Evolutionary conservation across 2,329 filamentous ascomycete genomes (phyloP).

Genomic region (Huntiella savannae): DNA sequence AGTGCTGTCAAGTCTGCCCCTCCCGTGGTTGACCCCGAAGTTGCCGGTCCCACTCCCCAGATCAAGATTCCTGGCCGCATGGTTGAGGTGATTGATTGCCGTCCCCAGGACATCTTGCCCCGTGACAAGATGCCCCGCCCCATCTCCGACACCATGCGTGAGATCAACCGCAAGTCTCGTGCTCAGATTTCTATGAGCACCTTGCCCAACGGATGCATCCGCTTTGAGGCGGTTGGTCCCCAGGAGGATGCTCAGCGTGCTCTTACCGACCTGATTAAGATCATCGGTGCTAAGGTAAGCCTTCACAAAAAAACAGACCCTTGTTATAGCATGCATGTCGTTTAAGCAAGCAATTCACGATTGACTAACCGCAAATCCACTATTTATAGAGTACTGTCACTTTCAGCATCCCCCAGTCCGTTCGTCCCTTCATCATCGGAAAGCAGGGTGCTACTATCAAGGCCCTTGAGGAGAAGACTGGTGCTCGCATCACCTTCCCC

Average conservation of each 20-base stretch:
- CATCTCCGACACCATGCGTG: constrained; percentile 65
- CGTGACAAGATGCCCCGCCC: constrained; percentile 67
- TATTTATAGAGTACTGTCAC: constrained; percentile 11
- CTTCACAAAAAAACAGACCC: constrained; percentile 5
- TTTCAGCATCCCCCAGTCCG: constrained; percentile 31
- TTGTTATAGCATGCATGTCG: neutral
- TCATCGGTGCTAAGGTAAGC: constrained; percentile 67
- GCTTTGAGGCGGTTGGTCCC: constrained; percentile 72
- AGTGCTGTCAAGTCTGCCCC: constrained; percentile 4
- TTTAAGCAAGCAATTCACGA: neutral
- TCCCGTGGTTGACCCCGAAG: neutral
- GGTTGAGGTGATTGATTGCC: constrained; percentile 55
- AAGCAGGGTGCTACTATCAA: constrained; percentile 81
- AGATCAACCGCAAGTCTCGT: constrained; percentile 83
- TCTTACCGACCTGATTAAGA: constrained; percentile 70
- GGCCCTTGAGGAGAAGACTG: constrained; percentile 71
- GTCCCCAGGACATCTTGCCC: constrained; percentile 57
- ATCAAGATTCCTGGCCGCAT: constrained; percentile 67
- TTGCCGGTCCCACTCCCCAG: neutral
- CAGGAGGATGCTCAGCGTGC: constrained; percentile 71
- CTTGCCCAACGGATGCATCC: constrained; percentile 51
- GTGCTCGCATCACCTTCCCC: constrained; percentile 77
- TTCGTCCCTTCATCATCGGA: constrained; percentile 81
- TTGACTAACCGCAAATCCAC: constrained; percentile 2
- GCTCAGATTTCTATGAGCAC: constrained; percentile 63